phyloP scores from a whole-genome alignment of 345 rosid species.

The Excoecaria agallocha region DNA sequence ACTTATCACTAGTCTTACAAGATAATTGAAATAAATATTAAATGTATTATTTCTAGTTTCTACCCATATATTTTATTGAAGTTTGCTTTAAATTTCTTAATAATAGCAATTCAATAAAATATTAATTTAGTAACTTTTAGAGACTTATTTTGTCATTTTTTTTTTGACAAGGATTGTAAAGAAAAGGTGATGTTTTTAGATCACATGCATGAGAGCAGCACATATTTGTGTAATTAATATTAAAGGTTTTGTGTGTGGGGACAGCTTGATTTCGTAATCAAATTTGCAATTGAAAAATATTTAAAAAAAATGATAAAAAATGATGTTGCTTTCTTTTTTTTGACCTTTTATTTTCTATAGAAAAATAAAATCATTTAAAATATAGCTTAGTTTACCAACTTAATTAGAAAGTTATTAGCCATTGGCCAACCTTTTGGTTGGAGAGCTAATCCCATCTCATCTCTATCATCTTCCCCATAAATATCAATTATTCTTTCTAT shows the following conservation, averaged over 20 bases:
- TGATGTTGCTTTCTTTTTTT: not conserved
- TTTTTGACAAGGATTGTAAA: too few species aligned
- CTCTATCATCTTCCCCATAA: not conserved
- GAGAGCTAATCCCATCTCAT: constrained; percentile 2
- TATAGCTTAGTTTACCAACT: constrained; percentile 1
- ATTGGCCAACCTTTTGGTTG: not conserved
- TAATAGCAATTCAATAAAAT: too few species aligned
- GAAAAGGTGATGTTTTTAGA: too few species aligned
- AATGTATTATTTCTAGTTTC: too few species aligned
- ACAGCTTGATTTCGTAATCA: constrained; percentile 2
- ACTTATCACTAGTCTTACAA: too few species aligned
- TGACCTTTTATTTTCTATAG: not conserved
- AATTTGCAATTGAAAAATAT: not conserved
- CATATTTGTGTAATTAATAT: not conserved
- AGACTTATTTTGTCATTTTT: too few species aligned
- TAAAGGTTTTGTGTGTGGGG: not conserved
- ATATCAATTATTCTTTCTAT: not conserved
- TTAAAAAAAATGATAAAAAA: not conserved
- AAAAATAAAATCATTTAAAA: not conserved
- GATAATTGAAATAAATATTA: too few species aligned
- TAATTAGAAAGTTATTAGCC: not conserved
- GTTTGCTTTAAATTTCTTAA: too few species aligned
- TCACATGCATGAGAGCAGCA: not conserved
- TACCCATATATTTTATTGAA: too few species aligned
- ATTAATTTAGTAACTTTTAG: too few species aligned